Percentiles rank a stretch among this genome's conserved stretches.
These are phyloP conservation scores for Lachnellula arida DNA, from an alignment of 2,329 filamentous ascomycete genomes.

Conservation along the genomic window DNA sequence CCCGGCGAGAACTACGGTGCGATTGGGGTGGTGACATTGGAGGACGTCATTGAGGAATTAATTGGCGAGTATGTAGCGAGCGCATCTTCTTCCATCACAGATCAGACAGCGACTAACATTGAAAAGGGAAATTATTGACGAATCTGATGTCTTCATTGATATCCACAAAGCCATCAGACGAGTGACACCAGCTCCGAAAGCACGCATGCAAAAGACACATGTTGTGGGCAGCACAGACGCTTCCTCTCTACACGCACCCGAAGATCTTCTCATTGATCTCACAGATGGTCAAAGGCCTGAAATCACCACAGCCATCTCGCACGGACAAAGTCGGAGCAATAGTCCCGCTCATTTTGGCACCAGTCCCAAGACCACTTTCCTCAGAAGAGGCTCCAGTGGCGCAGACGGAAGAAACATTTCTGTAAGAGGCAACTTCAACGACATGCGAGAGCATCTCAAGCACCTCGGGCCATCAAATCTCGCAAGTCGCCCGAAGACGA, in stretches of 20 bases:
- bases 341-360: constrained; percentile 21
- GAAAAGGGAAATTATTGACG: constrained; percentile 91
- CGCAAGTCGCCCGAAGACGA: constrained; percentile 59
- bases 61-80: constrained; percentile 81
- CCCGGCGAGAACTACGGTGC: constrained; percentile 91
- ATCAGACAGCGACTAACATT: constrained; percentile 25
- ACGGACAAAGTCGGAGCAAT: constrained; percentile 11
- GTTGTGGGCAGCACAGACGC: constrained; percentile 44
- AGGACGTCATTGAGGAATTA: constrained; percentile 97
- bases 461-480: constrained; percentile 64
- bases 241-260: constrained; percentile 27
- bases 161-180: constrained; percentile 97
- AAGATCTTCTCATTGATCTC: constrained; percentile 40
- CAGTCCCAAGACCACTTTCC: constrained; percentile 46
- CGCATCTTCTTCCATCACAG: background rate
- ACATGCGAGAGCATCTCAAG: constrained; percentile 60
- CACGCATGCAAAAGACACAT: constrained; percentile 56
- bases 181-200: constrained; percentile 54
- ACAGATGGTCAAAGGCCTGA: constrained; percentile 32
- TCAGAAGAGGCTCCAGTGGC: constrained; percentile 53
- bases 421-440: constrained; percentile 55
- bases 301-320: constrained; percentile 18
- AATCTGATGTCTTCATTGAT: constrained; percentile 97
- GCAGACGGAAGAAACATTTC: constrained; percentile 51
- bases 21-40: constrained; percentile 87